Conservation (phyloP, 495 filamentous ascomycete species). For the Penicillium maclennaniae region DNA sequence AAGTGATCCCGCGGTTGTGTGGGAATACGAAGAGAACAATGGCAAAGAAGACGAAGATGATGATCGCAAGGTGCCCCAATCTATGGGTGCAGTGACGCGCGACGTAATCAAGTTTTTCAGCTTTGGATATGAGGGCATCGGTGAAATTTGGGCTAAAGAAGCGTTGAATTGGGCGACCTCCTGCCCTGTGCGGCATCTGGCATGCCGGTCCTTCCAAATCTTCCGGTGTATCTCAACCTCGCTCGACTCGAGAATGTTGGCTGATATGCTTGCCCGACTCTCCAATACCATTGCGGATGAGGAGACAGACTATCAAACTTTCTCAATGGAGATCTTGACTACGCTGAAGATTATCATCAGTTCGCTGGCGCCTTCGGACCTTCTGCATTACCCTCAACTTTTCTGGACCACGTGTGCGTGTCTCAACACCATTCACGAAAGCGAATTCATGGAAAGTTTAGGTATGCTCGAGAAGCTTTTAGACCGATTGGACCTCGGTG, state of each 20-base stretch:
- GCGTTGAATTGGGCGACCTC: constrained; percentile 93
- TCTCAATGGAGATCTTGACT: constrained; percentile 95
- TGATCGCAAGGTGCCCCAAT: constrained; percentile 74
- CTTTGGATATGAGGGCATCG: constrained; percentile 77
- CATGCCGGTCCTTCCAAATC: constrained; percentile 94
- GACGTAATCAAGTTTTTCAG: constrained; percentile 83
- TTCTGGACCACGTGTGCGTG: constrained; percentile 98
- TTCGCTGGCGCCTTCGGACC: constrained; percentile 71
- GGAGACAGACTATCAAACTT: constrained; percentile 85
- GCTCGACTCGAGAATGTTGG: constrained; percentile 86
- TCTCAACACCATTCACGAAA: constrained; percentile 90
- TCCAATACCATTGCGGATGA: constrained; percentile 96
- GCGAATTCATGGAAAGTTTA: constrained; percentile 86
- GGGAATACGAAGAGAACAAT: constrained; percentile 90
- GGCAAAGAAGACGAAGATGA: constrained; percentile 63
- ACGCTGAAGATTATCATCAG: constrained; percentile 86
- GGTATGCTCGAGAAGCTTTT: constrained; percentile 89
- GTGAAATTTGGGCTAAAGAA: constrained; percentile 84
- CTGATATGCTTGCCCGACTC: constrained; percentile 89
- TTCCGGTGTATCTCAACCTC: constrained; percentile 90
- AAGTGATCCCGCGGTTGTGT: constrained; percentile 79
- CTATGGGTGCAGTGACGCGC: constrained; percentile 78
- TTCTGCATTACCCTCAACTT: constrained; percentile 83
- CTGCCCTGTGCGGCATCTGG: constrained; percentile 92
- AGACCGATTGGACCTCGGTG: constrained; percentile 74